Evolutionary conservation across 768 basidiomycete genomes (phyloP), one percentile per base, ranked within the genome.

Genomic region (Ramaria sp.): DNA sequence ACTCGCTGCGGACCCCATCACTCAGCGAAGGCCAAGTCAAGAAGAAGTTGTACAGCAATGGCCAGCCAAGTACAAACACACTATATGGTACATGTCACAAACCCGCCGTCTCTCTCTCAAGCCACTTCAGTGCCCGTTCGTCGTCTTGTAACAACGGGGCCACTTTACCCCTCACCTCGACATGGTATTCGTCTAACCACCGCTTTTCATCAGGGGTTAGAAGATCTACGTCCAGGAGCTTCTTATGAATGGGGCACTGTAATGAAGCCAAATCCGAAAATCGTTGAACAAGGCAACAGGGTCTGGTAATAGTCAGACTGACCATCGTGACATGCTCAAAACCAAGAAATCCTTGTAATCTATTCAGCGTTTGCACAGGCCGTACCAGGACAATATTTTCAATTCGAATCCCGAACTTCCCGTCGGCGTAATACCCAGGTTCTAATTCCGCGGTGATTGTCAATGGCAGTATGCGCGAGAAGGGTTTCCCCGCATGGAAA

Each of bases 251-350:
- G 0, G 95, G 95, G 59, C 81, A 89, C 85, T 74, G 53, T 44
- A 58, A 3, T 15, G 28, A 45, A 41, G 22, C 42, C 18, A 50
- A 8, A 9, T 8, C 22, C 13, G 20, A n/a, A n/a, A n/a, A n/a
- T n/a, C 22, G 48, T 50, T 20, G 36, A 32, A 22, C 48, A n/a
- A 13, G 28, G 28, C 12, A 47, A 34, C 13, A 16, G 15, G 25
- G n/a, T 13, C 39, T 18, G 3, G 8, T 2, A 3, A 44, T 16
- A 47, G 24, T 16, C 3, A 48, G 25, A 67, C 83, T 47, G 47
- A 93, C 94, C 78, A 95, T 79, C 0, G 94, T 97, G 55, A 98
- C 74, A 53, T 77, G 73, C 67, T 97, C 95, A 58, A 95, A 87
- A 2, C 81, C 77, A 28, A 96, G 75, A 67, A 82, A 98, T 1